Percentiles rank a stretch among this genome's conserved stretches.
Conservation (phyloP, 176 grass and related monocot species). For the Carex kokanica region DNA sequence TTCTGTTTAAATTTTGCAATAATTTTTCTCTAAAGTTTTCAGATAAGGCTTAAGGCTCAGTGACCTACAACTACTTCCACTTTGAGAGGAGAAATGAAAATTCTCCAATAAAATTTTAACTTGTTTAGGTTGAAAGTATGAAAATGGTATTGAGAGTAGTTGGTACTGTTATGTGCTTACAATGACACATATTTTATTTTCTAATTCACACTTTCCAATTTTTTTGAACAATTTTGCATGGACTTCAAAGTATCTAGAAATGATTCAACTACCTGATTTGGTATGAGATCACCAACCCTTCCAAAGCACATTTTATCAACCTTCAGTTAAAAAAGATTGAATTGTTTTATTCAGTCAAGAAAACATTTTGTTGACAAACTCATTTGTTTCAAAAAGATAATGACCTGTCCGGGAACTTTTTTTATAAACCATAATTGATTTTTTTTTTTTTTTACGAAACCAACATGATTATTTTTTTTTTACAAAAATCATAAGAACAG, state of each 20-base stretch:
- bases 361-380: not conserved
- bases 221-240: not conserved
- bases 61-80: constrained; percentile 1
- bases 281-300: not conserved
- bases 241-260: not conserved
- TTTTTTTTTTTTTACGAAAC: too few relatives aligned
- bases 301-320: not conserved
- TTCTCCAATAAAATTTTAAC: not conserved
- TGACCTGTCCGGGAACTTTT: too few relatives aligned
- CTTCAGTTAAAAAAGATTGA: not conserved
- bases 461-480: too few relatives aligned
- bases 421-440: too few relatives aligned
- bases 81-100: constrained; percentile 8
- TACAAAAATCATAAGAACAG: too few relatives aligned
- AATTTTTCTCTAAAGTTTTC: not conserved
- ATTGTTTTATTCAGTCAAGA: not conserved
- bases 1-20: not conserved
- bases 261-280: not conserved
- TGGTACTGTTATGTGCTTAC: not conserved
- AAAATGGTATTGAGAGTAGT: not conserved
- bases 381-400: not conserved
- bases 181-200: not conserved
- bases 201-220: not conserved
- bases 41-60: not conserved
- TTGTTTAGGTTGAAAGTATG: not conserved